Conservation (phyloP, 2,329 filamentous ascomycete species). For the Colletotrichum higginsianum region DNA sequence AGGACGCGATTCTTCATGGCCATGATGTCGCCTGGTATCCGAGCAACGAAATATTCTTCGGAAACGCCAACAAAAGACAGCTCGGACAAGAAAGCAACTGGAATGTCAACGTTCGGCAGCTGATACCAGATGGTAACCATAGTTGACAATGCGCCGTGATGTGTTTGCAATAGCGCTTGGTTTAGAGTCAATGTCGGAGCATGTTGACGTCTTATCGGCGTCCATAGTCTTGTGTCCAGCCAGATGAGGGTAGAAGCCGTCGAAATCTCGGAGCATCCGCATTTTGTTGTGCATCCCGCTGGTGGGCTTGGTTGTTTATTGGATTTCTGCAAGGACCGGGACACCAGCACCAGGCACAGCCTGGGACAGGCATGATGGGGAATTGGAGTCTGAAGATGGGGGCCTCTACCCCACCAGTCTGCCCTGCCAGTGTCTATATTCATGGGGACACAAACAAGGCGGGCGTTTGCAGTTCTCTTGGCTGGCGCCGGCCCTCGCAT, state of each 20-base stretch:
- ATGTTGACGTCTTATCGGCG: constrained; percentile 9
- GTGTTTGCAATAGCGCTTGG: background rate
- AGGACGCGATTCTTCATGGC: background rate
- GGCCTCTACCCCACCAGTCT: constrained; percentile 14
- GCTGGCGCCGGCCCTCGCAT: constrained; percentile 19
- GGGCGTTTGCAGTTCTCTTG: constrained; percentile 17
- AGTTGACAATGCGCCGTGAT: background rate
- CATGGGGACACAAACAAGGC: constrained; percentile 22
- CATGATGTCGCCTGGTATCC: constrained; percentile 13
- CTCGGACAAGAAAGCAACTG: background rate
- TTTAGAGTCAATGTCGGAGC: background rate
- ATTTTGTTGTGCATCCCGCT: constrained; percentile 10
- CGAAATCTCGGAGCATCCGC: constrained; percentile 13
- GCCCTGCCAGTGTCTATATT: background rate
- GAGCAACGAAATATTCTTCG: constrained; percentile 16
- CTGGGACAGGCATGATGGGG: constrained; percentile 9
- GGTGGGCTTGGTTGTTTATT: constrained; percentile 27
- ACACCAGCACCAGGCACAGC: constrained; percentile 17
- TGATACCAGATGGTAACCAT: constrained; percentile 6
- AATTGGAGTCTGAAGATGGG: constrained; percentile 22
- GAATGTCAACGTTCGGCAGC: constrained; percentile 2
- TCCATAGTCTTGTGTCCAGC: background rate
- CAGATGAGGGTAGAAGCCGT: background rate
- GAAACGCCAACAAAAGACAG: background rate
- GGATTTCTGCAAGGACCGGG: constrained; percentile 19